Percentiles rank a stretch among this genome's conserved stretches.
These are phyloP conservation scores for Carex littledalei DNA, from an alignment of 176 grass and related monocot species.

Conservation along the genomic window DNA sequence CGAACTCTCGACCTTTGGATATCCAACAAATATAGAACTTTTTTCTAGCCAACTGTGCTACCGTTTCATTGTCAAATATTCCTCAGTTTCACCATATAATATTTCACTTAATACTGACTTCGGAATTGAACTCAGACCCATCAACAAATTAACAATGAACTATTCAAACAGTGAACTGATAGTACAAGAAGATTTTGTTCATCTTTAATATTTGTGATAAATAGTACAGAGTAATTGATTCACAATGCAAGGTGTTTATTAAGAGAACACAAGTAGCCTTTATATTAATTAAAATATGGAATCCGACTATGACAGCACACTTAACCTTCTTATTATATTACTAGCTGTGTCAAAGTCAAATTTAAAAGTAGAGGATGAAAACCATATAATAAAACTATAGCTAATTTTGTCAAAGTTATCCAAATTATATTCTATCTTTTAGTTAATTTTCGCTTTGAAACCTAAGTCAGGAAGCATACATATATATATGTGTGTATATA, in stretches of 20 bases:
- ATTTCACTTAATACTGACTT: not conserved
- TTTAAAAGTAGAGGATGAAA: not conserved
- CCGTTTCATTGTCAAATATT: not conserved
- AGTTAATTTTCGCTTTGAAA: not conserved
- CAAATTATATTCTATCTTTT: not conserved
- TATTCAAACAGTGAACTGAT: not conserved
- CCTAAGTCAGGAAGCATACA: not conserved
- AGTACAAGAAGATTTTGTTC: not conserved
- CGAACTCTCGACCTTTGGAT: no score
- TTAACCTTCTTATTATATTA: constrained; percentile 1
- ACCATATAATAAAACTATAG: not conserved
- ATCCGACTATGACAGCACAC: not conserved
- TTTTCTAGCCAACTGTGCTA: no score
- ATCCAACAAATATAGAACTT: no score
- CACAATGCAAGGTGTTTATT: not conserved
- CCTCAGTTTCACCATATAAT: not conserved
- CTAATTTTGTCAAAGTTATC: not conserved
- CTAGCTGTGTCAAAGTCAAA: constrained; percentile 8
- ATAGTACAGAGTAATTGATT: not conserved
- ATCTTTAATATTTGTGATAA: no score
- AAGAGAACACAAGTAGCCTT: no score
- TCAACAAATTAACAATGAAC: not conserved
- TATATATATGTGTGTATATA: not conserved
- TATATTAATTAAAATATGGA: not conserved
- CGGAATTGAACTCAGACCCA: not conserved